These are phyloP conservation scores for Quercus mongolica DNA, from an alignment of 306 rosid species.

Conservation along the genomic window DNA sequence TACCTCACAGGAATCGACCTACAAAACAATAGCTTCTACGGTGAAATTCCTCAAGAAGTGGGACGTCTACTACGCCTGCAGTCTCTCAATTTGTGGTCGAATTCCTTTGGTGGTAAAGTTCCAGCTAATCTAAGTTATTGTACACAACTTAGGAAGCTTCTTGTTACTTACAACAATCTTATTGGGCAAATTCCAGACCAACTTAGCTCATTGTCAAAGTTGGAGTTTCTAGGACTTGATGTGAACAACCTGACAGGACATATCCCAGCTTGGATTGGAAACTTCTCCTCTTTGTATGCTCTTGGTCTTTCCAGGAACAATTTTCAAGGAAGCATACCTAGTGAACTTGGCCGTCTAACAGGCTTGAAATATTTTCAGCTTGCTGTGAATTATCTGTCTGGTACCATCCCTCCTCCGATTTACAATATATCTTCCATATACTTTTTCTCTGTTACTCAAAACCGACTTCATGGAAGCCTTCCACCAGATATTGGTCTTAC, in stretches of 20 bases:
- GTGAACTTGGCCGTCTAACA: constrained; percentile 26
- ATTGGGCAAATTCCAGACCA: too few species aligned
- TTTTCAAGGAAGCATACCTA: constrained; percentile 40
- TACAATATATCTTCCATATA: constrained; percentile 37
- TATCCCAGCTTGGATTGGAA: constrained; percentile 42
- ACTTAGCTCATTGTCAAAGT: too few species aligned
- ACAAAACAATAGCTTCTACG: too few species aligned
- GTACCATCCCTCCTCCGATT: constrained; percentile 31
- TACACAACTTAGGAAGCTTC: too few species aligned
- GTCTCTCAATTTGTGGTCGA: too few species aligned
- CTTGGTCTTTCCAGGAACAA: constrained; percentile 19
- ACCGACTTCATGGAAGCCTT: constrained; percentile 37
- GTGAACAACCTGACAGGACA: constrained; percentile 22
- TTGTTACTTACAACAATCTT: fast-evolving
- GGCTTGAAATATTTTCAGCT: constrained; percentile 4
- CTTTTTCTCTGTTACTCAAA: constrained; percentile 25
- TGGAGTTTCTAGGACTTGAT: neutral
- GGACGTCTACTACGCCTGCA: too few species aligned
- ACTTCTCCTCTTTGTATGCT: constrained; percentile 28
- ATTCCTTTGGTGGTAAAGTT: too few species aligned
- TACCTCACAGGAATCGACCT: too few species aligned
- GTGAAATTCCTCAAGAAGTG: too few species aligned
- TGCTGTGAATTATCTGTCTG: constrained; percentile 24
- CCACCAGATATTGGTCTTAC: constrained; percentile 42
- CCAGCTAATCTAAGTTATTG: too few species aligned